Percentiles rank a stretch among this genome's conserved stretches.
These are phyloP conservation scores for Trypanosoma rangeli DNA, from an alignment of 208 protist genomes.

Conservation along the genomic window DNA sequence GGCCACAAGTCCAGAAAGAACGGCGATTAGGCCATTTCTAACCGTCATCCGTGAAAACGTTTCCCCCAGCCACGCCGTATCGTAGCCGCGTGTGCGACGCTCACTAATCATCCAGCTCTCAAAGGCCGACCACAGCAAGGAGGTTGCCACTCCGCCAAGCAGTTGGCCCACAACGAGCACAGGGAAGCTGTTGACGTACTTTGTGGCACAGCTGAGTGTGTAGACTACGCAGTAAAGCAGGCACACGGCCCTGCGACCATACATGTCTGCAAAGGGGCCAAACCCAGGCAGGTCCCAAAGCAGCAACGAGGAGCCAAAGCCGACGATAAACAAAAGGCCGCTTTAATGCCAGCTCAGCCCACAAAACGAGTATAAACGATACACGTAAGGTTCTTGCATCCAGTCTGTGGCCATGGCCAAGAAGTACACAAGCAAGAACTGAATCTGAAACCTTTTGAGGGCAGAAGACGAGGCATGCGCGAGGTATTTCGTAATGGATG, in stretches of 20 bases:
- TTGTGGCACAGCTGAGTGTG: slow-evolving; percentile 32
- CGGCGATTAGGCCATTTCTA: slow-evolving; percentile 70
- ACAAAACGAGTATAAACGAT: slow-evolving; percentile 76
- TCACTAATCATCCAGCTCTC: slow-evolving; percentile 92
- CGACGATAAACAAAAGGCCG: slow-evolving; percentile 67
- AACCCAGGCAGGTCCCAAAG: slow-evolving; percentile 84
- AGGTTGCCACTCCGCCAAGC: slow-evolving; percentile 78
- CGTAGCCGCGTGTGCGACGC: slow-evolving; percentile 41
- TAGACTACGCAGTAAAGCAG: slow-evolving; percentile 45
- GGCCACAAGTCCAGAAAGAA: slow-evolving; percentile 65
- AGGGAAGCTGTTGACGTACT: slow-evolving; percentile 30
- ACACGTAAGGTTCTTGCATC: slow-evolving; percentile 82
- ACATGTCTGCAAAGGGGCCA: slow-evolving; percentile 54
- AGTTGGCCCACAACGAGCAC: slow-evolving; percentile 74
- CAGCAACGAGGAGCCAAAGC: slow-evolving; percentile 66
- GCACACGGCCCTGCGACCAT: slow-evolving; percentile 37
- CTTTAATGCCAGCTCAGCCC: slow-evolving; percentile 63
- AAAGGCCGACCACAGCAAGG: slow-evolving; percentile 86
- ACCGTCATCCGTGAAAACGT: slow-evolving; percentile 67
- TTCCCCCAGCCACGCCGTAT: slow-evolving; percentile 25
- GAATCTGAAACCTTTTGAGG: slow-evolving; percentile 27
- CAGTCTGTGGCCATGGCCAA: slow-evolving; percentile 37
- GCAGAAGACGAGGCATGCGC: neutral
- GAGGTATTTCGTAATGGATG: neutral
- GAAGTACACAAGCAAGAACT: slow-evolving; percentile 34